Evolutionary conservation across 148 eudicot species (phyloP), one percentile per base, ranked within the genome.

Genomic region (Fagopyrum homotropicum): DNA sequence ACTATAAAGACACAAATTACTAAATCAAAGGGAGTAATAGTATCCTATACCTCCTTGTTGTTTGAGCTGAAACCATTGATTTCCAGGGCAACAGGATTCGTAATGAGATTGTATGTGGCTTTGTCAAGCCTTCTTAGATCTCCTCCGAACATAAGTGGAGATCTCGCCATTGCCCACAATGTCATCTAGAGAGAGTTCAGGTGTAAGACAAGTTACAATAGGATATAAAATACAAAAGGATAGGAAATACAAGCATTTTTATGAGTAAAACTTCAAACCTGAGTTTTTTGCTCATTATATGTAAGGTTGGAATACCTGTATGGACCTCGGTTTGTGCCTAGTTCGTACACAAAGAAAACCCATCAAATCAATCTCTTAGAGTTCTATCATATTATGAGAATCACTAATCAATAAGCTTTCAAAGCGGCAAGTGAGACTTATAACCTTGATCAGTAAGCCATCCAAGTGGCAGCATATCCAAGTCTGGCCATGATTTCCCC

Each of bases 401-500:
- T 4, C 40, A 35, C 40, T 35, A 70, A 70, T 12, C 16, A 68
- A 29, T 30, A 66, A 43, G 9, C 17, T 26, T 22, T 22, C 26
- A 22, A 22, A 22, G 26, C 26, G 26, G 26, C 26, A 63, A 22
- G 71, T 66, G 69, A 66, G 30, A 17, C n/a, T 52, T 60, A 61
- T 75, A 79, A 92, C 99, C 98, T 80, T 86, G 80, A 72, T 84
- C 85, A 76, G 97, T 90, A 57, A 96, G 95, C 98, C 97, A 90
- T 76, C 99, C 99, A 22, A 96, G 81, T 9, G 99, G 99, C 30
- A 96, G 89, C 99, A 96, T 96, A 88, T 96, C 99, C 60, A 86
- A 81, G 81, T 96, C 99, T 9, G 99, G 99, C 99, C 99, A 96
- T 35, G 99, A 92, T 48, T 82, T 88, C 54, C 99, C 99, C 48